Percentiles rank a stretch among this genome's conserved stretches.
Conservation (phyloP, 768 basidiomycete genomes). For the Psilocybe tampanensis region DNA sequence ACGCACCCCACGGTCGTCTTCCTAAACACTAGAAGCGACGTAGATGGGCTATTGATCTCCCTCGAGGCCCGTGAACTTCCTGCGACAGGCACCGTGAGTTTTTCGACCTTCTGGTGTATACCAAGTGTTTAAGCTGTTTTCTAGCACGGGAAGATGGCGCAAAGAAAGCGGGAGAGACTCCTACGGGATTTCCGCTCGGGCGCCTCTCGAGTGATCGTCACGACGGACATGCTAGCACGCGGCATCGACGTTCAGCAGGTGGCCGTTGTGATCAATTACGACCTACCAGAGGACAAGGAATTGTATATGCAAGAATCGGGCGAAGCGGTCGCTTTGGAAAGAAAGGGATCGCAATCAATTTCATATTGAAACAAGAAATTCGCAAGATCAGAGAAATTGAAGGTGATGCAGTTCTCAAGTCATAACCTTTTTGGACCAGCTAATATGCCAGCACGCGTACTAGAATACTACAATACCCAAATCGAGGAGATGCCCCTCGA, state of each 20-base stretch:
- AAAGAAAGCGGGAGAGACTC: background rate
- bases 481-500: background rate
- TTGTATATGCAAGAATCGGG: background rate
- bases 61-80: background rate
- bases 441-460: no score
- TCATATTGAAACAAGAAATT: background rate
- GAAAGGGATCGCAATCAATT: background rate
- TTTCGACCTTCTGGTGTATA: no score
- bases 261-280: background rate
- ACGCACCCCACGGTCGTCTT: background rate
- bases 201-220: background rate
- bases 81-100: background rate
- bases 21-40: background rate
- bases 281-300: background rate
- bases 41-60: background rate
- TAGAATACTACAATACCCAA: background rate
- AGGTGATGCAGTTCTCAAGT: background rate
- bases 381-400: background rate
- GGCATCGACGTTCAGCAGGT: background rate
- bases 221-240: background rate
- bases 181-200: background rate
- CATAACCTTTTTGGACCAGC: no score
- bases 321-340: background rate
- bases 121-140: background rate
- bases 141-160: background rate